Percentiles rank a stretch among this genome's conserved stretches.
phyloP scores from a whole-genome alignment of 192 early-diverging fungal species.

The Coemansia sp. region DNA sequence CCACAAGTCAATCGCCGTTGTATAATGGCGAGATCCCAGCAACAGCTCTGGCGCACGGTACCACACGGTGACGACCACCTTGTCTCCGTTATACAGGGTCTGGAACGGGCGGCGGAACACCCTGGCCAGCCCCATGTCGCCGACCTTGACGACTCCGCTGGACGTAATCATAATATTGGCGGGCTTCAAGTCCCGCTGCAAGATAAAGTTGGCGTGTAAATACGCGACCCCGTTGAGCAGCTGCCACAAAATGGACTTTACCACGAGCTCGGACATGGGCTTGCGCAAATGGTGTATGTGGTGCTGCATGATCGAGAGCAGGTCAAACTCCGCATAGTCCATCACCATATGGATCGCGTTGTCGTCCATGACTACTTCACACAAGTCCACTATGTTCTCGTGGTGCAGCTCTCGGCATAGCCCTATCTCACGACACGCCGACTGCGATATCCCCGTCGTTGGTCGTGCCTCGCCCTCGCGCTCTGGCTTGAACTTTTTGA shows the following conservation, averaged over 20 bases:
- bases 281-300: constrained; percentile 79
- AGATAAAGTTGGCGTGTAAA: constrained; percentile 81
- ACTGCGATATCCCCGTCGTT: constrained; percentile 86
- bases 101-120: constrained; percentile 72
- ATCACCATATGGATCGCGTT: constrained; percentile 95
- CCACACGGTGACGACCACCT: constrained; percentile 95
- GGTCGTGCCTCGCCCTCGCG: constrained; percentile 77
- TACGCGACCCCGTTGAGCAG: constrained; percentile 86
- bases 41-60: constrained; percentile 94
- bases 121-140: constrained; percentile 91
- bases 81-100: constrained; percentile 81
- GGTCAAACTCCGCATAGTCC: constrained; percentile 96
- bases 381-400: constrained; percentile 82
- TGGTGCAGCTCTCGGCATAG: constrained; percentile 89
- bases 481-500: constrained; percentile 98
- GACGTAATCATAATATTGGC: constrained; percentile 91
- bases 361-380: constrained; percentile 91
- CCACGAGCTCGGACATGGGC: constrained; percentile 77
- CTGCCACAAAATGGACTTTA: constrained; percentile 90
- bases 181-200: constrained; percentile 93
- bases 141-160: constrained; percentile 90
- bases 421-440: constrained; percentile 91
- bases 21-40: constrained; percentile 86
- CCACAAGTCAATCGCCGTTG: constrained; percentile 74
- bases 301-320: constrained; percentile 85